phyloP scores from a whole-genome alignment of 2,329 filamentous ascomycete genomes.

The Xylariales sp. region DNA sequence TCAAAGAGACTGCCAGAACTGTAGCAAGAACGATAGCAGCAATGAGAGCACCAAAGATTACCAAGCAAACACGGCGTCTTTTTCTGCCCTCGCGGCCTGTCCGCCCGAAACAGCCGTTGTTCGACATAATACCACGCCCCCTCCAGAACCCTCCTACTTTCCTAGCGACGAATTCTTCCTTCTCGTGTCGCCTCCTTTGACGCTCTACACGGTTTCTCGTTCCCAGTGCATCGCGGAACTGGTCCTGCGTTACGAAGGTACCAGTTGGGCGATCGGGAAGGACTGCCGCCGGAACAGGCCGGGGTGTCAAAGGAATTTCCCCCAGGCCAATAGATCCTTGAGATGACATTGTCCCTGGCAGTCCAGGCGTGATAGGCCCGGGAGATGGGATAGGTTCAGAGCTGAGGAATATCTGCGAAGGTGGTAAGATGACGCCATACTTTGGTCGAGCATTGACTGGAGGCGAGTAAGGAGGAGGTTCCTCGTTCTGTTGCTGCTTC shows the following conservation, averaged over 20 bases:
- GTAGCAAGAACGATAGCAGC: constrained; percentile 53
- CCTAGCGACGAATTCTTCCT: constrained; percentile 57
- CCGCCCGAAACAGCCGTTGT: constrained; percentile 62
- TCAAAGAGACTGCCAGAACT: constrained; percentile 54
- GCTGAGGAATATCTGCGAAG: constrained; percentile 42
- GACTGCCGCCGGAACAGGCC: constrained; percentile 14
- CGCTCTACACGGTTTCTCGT: constrained; percentile 42
- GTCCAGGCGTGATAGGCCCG: constrained; percentile 57
- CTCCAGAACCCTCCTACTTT: constrained; percentile 60
- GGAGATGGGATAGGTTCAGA: constrained; percentile 52
- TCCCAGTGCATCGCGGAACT: constrained; percentile 35
- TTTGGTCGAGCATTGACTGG: constrained; percentile 37
- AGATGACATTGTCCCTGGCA: constrained; percentile 58
- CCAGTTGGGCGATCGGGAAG: constrained; percentile 41
- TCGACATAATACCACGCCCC: constrained; percentile 59
- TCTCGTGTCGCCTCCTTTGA: constrained; percentile 54
- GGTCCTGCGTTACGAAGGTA: constrained; percentile 40
- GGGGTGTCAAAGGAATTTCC: constrained; percentile 48
- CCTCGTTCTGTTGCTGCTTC: constrained; percentile 28
- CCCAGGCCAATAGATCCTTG: constrained; percentile 57
- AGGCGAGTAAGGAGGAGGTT: constrained; percentile 54
- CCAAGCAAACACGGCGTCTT: constrained; percentile 55
- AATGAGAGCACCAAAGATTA: constrained; percentile 45
- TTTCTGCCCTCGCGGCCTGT: constrained; percentile 60
- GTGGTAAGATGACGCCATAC: constrained; percentile 56